Evolutionary conservation across 306 rosid species (phyloP).

Genomic region (Gynostemma pentaphyllum): DNA sequence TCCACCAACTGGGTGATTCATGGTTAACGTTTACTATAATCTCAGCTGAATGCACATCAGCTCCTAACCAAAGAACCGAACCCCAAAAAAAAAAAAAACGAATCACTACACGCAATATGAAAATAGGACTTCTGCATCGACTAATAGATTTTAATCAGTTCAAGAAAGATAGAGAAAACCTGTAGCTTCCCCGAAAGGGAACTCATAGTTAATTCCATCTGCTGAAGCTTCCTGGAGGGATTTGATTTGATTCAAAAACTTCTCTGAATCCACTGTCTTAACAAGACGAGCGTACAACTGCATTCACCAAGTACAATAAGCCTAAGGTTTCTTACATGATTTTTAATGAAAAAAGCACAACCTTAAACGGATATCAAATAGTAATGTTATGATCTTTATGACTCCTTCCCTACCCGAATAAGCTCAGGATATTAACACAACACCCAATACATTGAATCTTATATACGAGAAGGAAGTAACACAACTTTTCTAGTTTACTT

Average conservation of each 20-base stretch:
- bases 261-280: conserved; percentile 56
- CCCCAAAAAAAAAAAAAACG: not conserved
- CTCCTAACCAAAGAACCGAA: conserved; percentile 22
- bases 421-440: too few species aligned
- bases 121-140: not conserved
- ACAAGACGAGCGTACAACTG: conserved; percentile 65
- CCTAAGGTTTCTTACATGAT: not conserved
- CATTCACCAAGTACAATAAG: conserved; percentile 1
- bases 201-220: conserved; percentile 37
- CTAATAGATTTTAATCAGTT: not conserved
- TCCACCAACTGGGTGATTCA: conserved; percentile 87
- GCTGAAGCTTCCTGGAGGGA: conserved; percentile 37
- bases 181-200: conserved; percentile 79
- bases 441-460: too few species aligned
- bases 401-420: too few species aligned
- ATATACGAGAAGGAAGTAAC: too few species aligned
- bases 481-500: too few species aligned
- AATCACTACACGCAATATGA: conserved; percentile 4
- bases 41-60: conserved; percentile 63
- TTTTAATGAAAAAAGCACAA: not conserved
- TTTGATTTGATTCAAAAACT: conserved; percentile 49
- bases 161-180: conserved; percentile 27
- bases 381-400: not conserved
- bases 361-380: not conserved
- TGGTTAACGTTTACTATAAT: conserved; percentile 56